Base-by-base conservation (phyloP, 345 rosid species). In the Citropsis articulata region DNA sequence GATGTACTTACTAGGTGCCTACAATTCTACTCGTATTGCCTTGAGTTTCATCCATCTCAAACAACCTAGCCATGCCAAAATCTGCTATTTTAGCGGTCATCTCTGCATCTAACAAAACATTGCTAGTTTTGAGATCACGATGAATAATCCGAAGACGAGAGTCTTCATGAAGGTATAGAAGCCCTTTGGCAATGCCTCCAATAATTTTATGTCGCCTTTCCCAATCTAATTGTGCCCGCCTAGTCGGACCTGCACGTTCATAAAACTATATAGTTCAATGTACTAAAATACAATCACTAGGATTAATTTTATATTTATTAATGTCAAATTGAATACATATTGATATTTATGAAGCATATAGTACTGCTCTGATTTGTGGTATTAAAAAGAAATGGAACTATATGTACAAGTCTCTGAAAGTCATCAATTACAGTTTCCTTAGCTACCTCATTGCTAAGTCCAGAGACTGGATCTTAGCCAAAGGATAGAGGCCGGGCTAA, bases 41-140 rank as follows among this genome's bases (percentile, higher is more conserved):
- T 22, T 86, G 88, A 45, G 87, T 81, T 80, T 90, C 78, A 71
- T 88, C 87, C 57, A 56, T 10, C 10, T 69, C 69, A 6, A 87
- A 83, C 2, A 90, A 13, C 57, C 80, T 88, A 0, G 91, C 91
- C 86, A 86, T 88, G 31, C 89, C 89, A 1, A 90, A 90, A 76
- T 86, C 87, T 36, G 89, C 66, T 62, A 90, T 87, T 62, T 84
- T 90, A 0, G 91, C 85, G 13, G 72, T 82, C 87, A 86, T 84
- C 14, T 87, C 81, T 1, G 24, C 83, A 59, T 84, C 90, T 35
- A 89, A 65, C 28, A 89, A 72, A 30, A 89, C 63, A 5, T 89
- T 89, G 21, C 87, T 81, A 0, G 89, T 81, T 65, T 89, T 89
- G 0, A 88, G 73, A 50, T 90, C 88, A 1, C 88, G 82, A 13